Evolutionary conservation across 441 rosid genomes (phyloP).

Genomic region (Arabidopsis lyrata): DNA sequence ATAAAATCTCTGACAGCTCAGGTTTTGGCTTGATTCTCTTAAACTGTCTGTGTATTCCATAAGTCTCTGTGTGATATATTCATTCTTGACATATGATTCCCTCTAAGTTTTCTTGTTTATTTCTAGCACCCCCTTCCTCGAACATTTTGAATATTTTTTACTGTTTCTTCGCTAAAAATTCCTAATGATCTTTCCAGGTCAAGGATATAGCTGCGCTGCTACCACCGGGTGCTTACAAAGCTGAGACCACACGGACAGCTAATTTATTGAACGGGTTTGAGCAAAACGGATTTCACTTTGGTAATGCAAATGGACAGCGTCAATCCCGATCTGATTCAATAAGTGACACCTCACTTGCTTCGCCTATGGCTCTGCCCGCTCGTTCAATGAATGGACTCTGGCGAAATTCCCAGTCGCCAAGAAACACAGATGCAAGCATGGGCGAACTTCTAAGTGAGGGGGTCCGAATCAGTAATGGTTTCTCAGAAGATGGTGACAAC

Average conservation of each 20-base stretch:
- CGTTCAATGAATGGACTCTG: slow-evolving; percentile 54
- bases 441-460: slow-evolving; percentile 60
- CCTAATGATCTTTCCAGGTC: slow-evolving; percentile 56
- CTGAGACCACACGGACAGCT: slow-evolving; percentile 59
- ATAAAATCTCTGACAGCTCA: slow-evolving; percentile 93
- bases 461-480: slow-evolving; percentile 48
- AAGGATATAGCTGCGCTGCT: slow-evolving; percentile 88
- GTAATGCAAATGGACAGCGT: slow-evolving; percentile 65
- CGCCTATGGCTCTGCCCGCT: slow-evolving; percentile 54
- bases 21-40: slow-evolving; percentile 52
- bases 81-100: slow-evolving; percentile 7
- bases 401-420: slow-evolving; percentile 48
- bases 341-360: slow-evolving; percentile 54
- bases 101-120: background rate
- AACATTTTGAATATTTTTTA: background rate
- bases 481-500: slow-evolving; percentile 63
- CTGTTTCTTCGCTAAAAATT: background rate
- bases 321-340: slow-evolving; percentile 75
- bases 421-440: slow-evolving; percentile 55
- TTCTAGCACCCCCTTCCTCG: background rate
- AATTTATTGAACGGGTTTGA: slow-evolving; percentile 65
- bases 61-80: background rate
- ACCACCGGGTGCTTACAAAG: slow-evolving; percentile 73
- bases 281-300: slow-evolving; percentile 65
- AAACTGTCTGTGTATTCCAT: background rate